Percentiles rank a stretch among this genome's conserved stretches.
These are phyloP conservation scores for Leccinum sublutescens DNA, from an alignment of 768 basidiomycete species.

Conservation along the genomic window DNA sequence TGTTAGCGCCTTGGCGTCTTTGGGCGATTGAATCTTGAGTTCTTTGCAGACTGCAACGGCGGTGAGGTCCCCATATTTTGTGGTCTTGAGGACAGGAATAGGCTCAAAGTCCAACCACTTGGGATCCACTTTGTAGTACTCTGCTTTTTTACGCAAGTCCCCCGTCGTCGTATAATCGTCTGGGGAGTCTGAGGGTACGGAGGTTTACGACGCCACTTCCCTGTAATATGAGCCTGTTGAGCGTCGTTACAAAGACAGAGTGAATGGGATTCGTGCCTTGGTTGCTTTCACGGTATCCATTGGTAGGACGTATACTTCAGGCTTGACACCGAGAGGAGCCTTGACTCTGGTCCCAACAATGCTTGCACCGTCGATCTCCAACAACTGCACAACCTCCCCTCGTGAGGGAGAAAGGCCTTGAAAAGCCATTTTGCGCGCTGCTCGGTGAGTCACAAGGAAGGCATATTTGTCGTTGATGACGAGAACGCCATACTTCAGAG, in stretches of 20 bases:
- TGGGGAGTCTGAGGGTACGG: constrained; percentile 96
- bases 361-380: constrained; percentile 74
- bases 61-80: constrained; percentile 91
- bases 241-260: not conserved
- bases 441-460: constrained; percentile 83
- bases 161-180: constrained; percentile 90
- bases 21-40: constrained; percentile 52
- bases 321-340: constrained; percentile 78
- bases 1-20: constrained; percentile 87
- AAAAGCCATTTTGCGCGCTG: constrained; percentile 97
- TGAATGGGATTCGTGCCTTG: constrained; percentile 50
- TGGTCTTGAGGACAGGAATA: constrained; percentile 83
- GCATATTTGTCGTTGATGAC: constrained; percentile 85
- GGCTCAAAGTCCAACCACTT: constrained; percentile 84
- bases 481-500: constrained; percentile 90
- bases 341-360: constrained; percentile 88
- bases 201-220: constrained; percentile 97
- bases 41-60: constrained; percentile 47
- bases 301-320: constrained; percentile 93
- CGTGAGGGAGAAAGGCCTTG: constrained; percentile 77
- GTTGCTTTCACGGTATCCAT: constrained; percentile 98
- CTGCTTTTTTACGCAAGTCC: constrained; percentile 94
- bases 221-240: constrained; percentile 34
- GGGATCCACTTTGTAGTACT: constrained; percentile 92
- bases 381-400: constrained; percentile 70